Evolutionary conservation across 2,329 filamentous ascomycete genomes (phyloP).

Genomic region (Teratosphaeria zuluensis): DNA sequence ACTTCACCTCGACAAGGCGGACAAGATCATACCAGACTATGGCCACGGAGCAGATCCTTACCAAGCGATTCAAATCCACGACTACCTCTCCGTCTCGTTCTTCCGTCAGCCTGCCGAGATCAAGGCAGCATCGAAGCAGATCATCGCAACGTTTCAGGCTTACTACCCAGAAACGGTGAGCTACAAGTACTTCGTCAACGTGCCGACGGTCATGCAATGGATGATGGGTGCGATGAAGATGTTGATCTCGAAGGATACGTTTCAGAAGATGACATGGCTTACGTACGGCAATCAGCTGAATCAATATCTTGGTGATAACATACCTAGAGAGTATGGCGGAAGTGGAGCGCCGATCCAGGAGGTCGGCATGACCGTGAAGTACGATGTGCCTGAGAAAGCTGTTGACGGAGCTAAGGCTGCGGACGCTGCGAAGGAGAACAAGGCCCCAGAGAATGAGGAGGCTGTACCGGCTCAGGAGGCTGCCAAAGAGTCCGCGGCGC

Average conservation of each 20-base stretch:
- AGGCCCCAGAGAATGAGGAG: neutral
- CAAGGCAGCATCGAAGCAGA: slow-evolving; percentile 67
- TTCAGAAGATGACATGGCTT: slow-evolving; percentile 40
- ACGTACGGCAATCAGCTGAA: slow-evolving; percentile 57
- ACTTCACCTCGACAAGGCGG: slow-evolving; percentile 61
- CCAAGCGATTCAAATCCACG: slow-evolving; percentile 86
- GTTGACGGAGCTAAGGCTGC: neutral
- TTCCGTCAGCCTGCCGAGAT: slow-evolving; percentile 68
- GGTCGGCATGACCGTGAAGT: slow-evolving; percentile 32
- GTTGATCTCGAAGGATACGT: slow-evolving; percentile 39
- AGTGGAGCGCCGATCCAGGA: slow-evolving; percentile 47
- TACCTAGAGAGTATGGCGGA: slow-evolving; percentile 75
- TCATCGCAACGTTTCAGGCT: slow-evolving; percentile 68
- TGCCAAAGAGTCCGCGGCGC: neutral
- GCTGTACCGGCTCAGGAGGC: neutral
- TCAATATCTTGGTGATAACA: slow-evolving; percentile 51
- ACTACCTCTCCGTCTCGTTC: slow-evolving; percentile 83
- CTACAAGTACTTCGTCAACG: slow-evolving; percentile 94
- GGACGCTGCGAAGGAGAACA: neutral
- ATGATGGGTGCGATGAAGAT: slow-evolving; percentile 38
- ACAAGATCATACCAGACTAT: slow-evolving; percentile 60
- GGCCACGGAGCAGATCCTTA: slow-evolving; percentile 63
- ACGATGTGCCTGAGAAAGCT: slow-evolving; percentile 12
- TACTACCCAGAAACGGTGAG: slow-evolving; percentile 83
- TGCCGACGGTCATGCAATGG: slow-evolving; percentile 85